Base-by-base conservation (phyloP, 1,284 basidiomycete genomes). In the Apiotrichum brassicae region DNA sequence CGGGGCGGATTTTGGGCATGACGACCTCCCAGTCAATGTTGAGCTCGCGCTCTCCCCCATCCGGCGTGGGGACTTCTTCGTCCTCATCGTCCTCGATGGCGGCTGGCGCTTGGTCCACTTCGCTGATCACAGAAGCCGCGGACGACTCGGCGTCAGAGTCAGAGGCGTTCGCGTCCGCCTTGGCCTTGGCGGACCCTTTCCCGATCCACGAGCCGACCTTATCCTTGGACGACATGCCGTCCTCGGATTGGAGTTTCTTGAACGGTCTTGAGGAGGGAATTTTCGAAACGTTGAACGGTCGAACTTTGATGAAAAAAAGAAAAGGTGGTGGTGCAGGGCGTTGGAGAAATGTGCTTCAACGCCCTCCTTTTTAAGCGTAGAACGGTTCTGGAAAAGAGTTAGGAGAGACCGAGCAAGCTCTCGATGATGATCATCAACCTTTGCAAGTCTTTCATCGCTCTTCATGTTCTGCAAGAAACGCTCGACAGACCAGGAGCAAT, bases 141-240 rank as follows among this genome's bases (percentile, higher is more conserved):
- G 20, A 18, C 23, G 43, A 34, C 18, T 20, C 42, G 32, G 54
- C 46, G 11, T 53, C 62, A 19, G 63, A 63, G 39, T 59, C 56
- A 12, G 67, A 68, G 22, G 68, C 66, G 51, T 67, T 66, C n/a
- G 66, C 65, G 36, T 51, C 52, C 18, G 36, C 40, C 36, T 53
- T 53, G 20, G 47, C 53, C 44, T 56, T 62, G 34, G 28, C 48
- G 36, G 43, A 23, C 7, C 30, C 36, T 23, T 64, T 60, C 47
- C 65, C 63, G 13, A 72, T 61, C 71, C 71, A 73, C 46, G 66
- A 64, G 39, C 70, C 70, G 57, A 73, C 70, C 58, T 73, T 73
- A 26, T 54, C 59, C 38, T 58, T 61, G 16, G 69, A 44, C 33
- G 68, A 54, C 66, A 70, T 70, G 44, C 57, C 60, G 41, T 60